Conservation (phyloP, 1,284 basidiomycete genomes). For the Melampsora larici-populina region DNA sequence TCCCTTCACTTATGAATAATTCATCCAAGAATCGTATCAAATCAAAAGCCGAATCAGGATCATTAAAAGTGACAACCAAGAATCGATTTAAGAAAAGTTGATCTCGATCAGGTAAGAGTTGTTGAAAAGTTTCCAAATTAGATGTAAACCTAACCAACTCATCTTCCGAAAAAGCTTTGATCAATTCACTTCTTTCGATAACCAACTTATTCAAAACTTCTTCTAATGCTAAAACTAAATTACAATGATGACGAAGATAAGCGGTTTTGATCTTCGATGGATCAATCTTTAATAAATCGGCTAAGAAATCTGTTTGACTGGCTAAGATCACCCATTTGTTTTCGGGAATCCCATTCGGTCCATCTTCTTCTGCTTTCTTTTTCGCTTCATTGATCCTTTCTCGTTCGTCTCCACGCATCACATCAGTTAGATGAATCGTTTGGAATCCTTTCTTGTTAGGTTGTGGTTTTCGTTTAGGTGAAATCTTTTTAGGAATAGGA, state of each 20-base stretch:
- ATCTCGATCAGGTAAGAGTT: neutral
- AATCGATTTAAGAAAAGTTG: neutral
- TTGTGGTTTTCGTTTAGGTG: neutral
- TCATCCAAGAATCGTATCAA: conserved; percentile 24
- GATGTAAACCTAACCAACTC: neutral
- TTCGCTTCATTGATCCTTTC: neutral
- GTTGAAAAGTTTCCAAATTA: conserved; percentile 8
- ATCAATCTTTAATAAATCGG: conserved; percentile 2
- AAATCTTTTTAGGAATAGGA: neutral
- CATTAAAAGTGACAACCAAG: conserved; percentile 10
- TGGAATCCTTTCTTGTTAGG: neutral
- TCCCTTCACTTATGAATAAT: neutral
- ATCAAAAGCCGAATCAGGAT: conserved; percentile 21
- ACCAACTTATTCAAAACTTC: conserved; percentile 16
- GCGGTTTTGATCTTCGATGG: neutral
- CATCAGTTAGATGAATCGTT: conserved; percentile 19
- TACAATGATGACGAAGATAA: conserved; percentile 10
- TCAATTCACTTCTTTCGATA: neutral
- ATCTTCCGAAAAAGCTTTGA: neutral
- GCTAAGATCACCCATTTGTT: conserved; percentile 20
- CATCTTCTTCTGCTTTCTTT: neutral
- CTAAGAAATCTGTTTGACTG: conserved; percentile 17
- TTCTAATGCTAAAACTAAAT: conserved; percentile 26
- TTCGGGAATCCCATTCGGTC: neutral
- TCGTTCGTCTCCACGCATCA: conserved; percentile 10